Evolutionary conservation across 2,329 filamentous ascomycete genomes (phyloP), one percentile per base, ranked within the genome.

Genomic region (Stagonosporopsis rhizophila): DNA sequence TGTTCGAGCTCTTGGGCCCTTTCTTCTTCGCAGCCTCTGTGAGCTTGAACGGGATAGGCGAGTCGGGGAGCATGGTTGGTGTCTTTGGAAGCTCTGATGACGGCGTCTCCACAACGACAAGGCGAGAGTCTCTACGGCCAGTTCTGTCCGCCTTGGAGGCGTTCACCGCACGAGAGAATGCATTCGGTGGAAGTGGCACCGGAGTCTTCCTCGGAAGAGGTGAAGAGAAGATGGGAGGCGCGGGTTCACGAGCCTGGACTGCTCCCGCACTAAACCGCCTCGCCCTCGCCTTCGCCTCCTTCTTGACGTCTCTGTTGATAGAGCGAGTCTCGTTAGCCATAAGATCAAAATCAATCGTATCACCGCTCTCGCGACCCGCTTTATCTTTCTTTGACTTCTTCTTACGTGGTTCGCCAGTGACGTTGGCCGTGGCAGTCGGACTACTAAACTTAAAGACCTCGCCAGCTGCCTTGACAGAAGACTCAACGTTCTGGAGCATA

Each of bases 61-160:
- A 45, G 34, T 59, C 55, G 8, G 41, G 46, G 9, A 47, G 41
- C 12, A 34, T 32, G 5, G n/a, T 50, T 12, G 42, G 40, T 3
- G 46, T 53, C 17, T 32, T 47, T 8, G 44, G 14, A n/a, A 58
- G 51, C n/a, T 58, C 47, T 2, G 58, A 62, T 2, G 59, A 53
- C 22, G 62, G 61, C 17, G 66, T 67, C 22, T 66, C 61, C 5
- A 28, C 17, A 6, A 62, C 56, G 11, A 64, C 46, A 27, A 61
- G 37, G 15, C 60, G 44, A 15, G 57, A 49, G 8, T 58, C 50
- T 15, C 20, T 12, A 5, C 17, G 25, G 9, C 37, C 40, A 6
- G 42, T 8, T 12, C 41, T 52, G 9, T 19, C 20, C 6, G 23
- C 34, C 11, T 49, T 56, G 15, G 27, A 19, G 9, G 35, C 22